Base-by-base conservation (phyloP, 495 filamentous ascomycete species). In the Aspergillus nidulans region DNA sequence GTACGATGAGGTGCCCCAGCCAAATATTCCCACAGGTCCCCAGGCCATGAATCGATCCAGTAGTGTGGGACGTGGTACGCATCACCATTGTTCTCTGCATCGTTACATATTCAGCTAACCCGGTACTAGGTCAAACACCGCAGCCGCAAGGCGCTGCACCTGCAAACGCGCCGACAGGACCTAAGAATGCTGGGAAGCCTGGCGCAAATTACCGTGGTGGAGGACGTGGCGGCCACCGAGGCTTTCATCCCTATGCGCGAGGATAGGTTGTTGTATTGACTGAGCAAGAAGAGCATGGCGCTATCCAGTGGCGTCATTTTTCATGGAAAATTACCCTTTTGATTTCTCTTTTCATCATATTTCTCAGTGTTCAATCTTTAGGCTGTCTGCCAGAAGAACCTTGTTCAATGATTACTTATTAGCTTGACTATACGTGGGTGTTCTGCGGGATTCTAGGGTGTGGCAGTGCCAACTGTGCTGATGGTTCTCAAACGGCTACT, bases 1-100 rank as follows among this genome's bases (percentile, higher is more conserved):
- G 94, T 98, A 98, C 69, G 94, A 98, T 67, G 94, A 97, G 67
- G 91, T 96, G 1, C 95, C 95, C 20, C 91, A 92, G 63, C 91
- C 91, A 8, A 84, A 86, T 53, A 81, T 85, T 52, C 76, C 76
- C 47, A 66, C 70, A 3, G 81, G 81, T 45, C 79, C 80, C 20
- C 64, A 74, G 42, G 75, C 79, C 42, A 79, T 80, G 57, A 74
- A 70, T 48, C 69, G 77, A 23, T 67, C 66, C 19, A 72, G 78
- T 24, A 74, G 76, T 47, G 77, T 82, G 40, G 77, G 81, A 43
- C 68, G 81, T 42, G 81, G 82, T 68, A 73, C 63, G 63, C 36
- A 39, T 63, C 34, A n/a, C 13, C 32, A 52, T 49, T 21, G 34
- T 24, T 49, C 10, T 19, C n/a, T 15, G 19, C 46, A 45, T 44